phyloP scores from a whole-genome alignment of 768 basidiomycete species.

The Roridomyces roridus region DNA sequence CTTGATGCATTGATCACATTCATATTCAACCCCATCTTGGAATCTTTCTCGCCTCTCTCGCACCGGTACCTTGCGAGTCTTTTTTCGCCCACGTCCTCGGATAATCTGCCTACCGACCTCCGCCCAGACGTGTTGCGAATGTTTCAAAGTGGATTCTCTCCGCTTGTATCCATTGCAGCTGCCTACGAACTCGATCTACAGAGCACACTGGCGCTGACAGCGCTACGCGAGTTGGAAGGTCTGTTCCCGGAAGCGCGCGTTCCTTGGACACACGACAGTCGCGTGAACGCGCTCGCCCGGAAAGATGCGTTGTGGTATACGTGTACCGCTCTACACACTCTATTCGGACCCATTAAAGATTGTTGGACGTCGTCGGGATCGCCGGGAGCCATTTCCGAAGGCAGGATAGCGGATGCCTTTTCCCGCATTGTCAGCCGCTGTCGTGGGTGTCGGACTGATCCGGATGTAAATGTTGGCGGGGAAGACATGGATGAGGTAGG shows the following conservation, averaged over 20 bases:
- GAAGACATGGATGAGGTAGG: constrained; percentile 42
- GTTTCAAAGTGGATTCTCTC: constrained; percentile 30
- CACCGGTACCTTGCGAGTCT: constrained; percentile 14
- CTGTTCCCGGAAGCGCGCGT: constrained; percentile 29
- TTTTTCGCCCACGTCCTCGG: constrained; percentile 6
- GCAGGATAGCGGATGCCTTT: constrained; percentile 11
- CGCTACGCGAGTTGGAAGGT: constrained; percentile 44
- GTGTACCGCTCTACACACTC: constrained; percentile 48
- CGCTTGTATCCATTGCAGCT: constrained; percentile 14
- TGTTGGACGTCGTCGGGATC: neutral
- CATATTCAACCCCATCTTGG: constrained; percentile 24
- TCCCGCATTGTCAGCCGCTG: constrained; percentile 17
- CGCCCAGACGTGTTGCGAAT: constrained; percentile 34
- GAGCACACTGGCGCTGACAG: constrained; percentile 42
- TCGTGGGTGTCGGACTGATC: constrained; percentile 8
- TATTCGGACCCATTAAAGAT: constrained; percentile 29
- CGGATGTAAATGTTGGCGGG: constrained; percentile 14
- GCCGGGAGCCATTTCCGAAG: constrained; percentile 6
- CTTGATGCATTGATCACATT: constrained; percentile 20
- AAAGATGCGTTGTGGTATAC: constrained; percentile 63
- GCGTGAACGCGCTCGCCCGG: constrained; percentile 46
- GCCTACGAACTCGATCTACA: constrained; percentile 26
- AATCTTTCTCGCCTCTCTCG: constrained; percentile 15
- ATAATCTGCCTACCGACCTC: constrained; percentile 28
- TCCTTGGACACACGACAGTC: constrained; percentile 22